Conservation (phyloP, 2,329 filamentous ascomycete genomes). For the Penicillium sp. region DNA sequence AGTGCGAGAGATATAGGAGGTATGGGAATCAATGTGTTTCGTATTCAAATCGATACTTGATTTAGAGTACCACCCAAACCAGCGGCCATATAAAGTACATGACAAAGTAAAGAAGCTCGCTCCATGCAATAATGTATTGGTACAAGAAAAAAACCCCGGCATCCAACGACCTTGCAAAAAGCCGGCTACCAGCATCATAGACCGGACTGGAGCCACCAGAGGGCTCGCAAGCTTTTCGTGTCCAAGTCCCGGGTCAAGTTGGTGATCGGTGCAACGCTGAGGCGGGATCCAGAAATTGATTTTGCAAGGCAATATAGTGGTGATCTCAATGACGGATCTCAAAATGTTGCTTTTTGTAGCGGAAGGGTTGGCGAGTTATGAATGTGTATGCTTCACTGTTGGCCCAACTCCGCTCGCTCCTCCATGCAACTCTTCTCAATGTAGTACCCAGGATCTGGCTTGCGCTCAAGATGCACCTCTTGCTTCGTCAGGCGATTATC, state of each 20-base stretch:
- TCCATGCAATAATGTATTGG: constrained; percentile 18
- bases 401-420: constrained; percentile 24
- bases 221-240: too few relatives aligned
- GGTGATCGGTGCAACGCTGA: too few relatives aligned
- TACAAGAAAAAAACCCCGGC: constrained; percentile 4
- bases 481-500: constrained; percentile 56
- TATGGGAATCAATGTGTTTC: too few relatives aligned
- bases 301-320: too few relatives aligned
- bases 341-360: too few relatives aligned
- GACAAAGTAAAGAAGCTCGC: constrained; percentile 20
- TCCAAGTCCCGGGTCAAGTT: neutral
- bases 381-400: constrained; percentile 13
- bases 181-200: too few relatives aligned
- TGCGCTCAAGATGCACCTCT: constrained; percentile 65
- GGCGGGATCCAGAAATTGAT: too few relatives aligned
- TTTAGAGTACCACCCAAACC: too few relatives aligned
- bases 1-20: too few relatives aligned
- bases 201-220: neutral
- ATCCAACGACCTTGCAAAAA: neutral
- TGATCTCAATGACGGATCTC: too few relatives aligned
- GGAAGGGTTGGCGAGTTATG: too few relatives aligned
- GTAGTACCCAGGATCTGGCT: constrained; percentile 74
- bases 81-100: constrained; percentile 12
- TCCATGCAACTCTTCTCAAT: constrained; percentile 53
- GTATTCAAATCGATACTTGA: too few relatives aligned